These are phyloP conservation scores for Pyrenochaeta sp. DNA, from an alignment of 2,329 filamentous ascomycete genomes.

Conservation along the genomic window DNA sequence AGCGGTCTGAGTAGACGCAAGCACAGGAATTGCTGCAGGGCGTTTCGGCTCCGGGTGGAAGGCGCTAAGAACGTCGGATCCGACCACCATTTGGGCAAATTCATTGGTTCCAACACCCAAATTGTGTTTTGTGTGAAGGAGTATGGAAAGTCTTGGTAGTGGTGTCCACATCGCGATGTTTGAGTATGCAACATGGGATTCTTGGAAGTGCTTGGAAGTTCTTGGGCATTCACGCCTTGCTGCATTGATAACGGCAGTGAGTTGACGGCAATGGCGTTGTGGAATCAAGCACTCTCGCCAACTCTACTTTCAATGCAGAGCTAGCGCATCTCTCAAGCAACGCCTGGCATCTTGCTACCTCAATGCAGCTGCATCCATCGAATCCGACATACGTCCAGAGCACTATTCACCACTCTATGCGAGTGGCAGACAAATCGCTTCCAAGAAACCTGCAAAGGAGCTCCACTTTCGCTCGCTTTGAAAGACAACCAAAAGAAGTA, in stretches of 20 bases:
- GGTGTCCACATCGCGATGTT: not conserved
- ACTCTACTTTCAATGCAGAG: not conserved
- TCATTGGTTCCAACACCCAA: not conserved
- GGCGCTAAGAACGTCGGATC: not conserved
- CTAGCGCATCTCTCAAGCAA: not conserved
- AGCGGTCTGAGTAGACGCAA: conserved; percentile 1
- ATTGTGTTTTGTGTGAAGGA: not conserved
- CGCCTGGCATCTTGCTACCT: not conserved
- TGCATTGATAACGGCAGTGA: not conserved
- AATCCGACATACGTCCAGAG: conserved; percentile 2
- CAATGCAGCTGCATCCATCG: conserved; percentile 1
- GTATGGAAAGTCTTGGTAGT: not conserved
- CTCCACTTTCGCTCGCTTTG: not conserved
- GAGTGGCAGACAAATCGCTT: not conserved
- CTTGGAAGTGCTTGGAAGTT: not conserved
- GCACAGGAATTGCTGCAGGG: not conserved
- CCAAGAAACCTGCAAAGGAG: not conserved
- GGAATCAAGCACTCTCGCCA: not conserved
- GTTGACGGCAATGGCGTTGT: not conserved
- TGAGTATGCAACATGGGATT: not conserved
- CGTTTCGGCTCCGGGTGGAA: not conserved
- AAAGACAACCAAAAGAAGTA: not conserved
- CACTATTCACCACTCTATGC: conserved; percentile 2
- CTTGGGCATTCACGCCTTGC: not conserved
- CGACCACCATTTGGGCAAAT: not conserved